Conservation (phyloP, 805 yeast genomes). For the Saccharomycopsis sp. region DNA sequence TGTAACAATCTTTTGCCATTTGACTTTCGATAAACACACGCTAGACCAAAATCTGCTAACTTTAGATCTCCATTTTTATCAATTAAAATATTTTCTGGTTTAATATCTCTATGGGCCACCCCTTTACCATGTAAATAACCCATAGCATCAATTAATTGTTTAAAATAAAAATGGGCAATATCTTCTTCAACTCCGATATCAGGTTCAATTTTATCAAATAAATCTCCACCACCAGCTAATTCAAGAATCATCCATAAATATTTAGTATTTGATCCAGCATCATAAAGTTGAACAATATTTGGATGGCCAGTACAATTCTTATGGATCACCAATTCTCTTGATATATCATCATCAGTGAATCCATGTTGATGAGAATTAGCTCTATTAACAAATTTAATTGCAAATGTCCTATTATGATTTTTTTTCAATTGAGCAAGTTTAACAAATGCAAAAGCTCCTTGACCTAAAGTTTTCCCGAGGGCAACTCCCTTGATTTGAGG, state of each 20-base stretch:
- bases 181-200: slow-evolving; percentile 59
- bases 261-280: slow-evolving; percentile 41
- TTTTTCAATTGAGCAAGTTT: slow-evolving; percentile 35
- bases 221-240: slow-evolving; percentile 63
- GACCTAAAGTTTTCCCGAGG: slow-evolving; percentile 47
- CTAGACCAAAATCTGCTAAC: slow-evolving; percentile 71
- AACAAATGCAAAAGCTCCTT: slow-evolving; percentile 60
- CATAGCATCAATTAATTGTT: slow-evolving; percentile 53
- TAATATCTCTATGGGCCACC: slow-evolving; percentile 58
- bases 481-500: slow-evolving; percentile 39
- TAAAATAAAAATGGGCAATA: slow-evolving; percentile 58
- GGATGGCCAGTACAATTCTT: slow-evolving; percentile 46
- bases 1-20: slow-evolving; percentile 38
- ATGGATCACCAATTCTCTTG: slow-evolving; percentile 49
- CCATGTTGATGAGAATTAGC: slow-evolving; percentile 28
- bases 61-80: slow-evolving; percentile 57
- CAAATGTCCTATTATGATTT: slow-evolving; percentile 34
- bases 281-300: slow-evolving; percentile 45
- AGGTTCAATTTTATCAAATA: slow-evolving; percentile 71
- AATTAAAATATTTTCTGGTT: slow-evolving; percentile 58
- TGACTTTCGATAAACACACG: slow-evolving; percentile 44
- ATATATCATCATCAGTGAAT: slow-evolving; percentile 30
- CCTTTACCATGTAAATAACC: slow-evolving; percentile 51
- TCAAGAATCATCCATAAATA: slow-evolving; percentile 64
- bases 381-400: slow-evolving; percentile 47